Evolutionary conservation across 2,329 filamentous ascomycete species (phyloP).

Genomic region (Intubia oerlemansii): DNA sequence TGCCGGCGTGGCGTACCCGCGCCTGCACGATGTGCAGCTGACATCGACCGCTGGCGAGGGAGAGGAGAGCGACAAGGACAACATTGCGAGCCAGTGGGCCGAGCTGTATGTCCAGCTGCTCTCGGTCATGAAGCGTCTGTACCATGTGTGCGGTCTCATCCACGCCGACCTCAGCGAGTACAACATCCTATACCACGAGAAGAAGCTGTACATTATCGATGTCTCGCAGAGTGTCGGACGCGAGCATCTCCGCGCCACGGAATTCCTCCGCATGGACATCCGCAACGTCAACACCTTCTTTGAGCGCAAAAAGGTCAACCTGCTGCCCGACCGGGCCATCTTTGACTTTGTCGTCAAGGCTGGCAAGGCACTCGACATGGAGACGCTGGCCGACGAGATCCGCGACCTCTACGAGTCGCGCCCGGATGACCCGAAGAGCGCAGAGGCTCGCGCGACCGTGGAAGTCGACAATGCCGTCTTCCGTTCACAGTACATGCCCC

Average conservation of each 20-base stretch:
- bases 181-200: slow-evolving; percentile 79
- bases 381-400: slow-evolving; percentile 34
- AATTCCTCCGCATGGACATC: slow-evolving; percentile 95
- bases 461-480: slow-evolving; percentile 84
- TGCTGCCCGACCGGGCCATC: slow-evolving; percentile 53
- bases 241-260: slow-evolving; percentile 76
- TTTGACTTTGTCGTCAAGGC: slow-evolving; percentile 58
- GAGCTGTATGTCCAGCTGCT: slow-evolving; percentile 65
- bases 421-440: slow-evolving; percentile 17
- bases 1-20: slow-evolving; percentile 71
- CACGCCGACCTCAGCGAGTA: slow-evolving; percentile 97
- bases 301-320: slow-evolving; percentile 62
- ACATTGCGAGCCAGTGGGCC: slow-evolving; percentile 39
- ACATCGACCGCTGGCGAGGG: slow-evolving; percentile 22
- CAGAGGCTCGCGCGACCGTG: slow-evolving; percentile 25
- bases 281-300: slow-evolving; percentile 96
- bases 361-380: slow-evolving; percentile 20
- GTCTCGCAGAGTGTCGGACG: slow-evolving; percentile 96
- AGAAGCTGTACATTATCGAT: slow-evolving; percentile 79
- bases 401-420: slow-evolving; percentile 44
- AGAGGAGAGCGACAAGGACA: slow-evolving; percentile 27
- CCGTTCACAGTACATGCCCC: slow-evolving; percentile 87
- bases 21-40: slow-evolving; percentile 70
- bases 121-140: slow-evolving; percentile 78
- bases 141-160: slow-evolving; percentile 77